phyloP scores from a whole-genome alignment of 768 basidiomycete genomes.

The Lactarius trivialis region DNA sequence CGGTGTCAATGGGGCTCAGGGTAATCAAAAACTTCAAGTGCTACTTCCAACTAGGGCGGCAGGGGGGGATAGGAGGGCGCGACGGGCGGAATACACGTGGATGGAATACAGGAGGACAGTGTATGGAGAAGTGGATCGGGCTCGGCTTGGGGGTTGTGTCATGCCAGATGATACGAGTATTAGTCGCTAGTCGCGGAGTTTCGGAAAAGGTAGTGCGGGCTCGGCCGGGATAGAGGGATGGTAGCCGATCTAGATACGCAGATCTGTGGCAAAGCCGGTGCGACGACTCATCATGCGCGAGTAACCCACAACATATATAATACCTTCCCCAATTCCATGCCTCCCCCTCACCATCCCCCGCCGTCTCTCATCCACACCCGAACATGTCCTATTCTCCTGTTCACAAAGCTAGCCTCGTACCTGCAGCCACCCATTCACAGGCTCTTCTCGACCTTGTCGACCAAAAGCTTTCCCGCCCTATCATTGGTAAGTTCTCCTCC shows the following conservation, averaged over 20 bases:
- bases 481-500: conserved; percentile 51
- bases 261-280: background rate
- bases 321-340: background rate
- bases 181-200: conserved; percentile 7
- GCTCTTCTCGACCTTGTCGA: conserved; percentile 64
- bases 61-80: background rate
- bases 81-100: conserved; percentile 8
- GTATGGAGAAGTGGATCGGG: conserved; percentile 1
- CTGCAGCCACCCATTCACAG: conserved; percentile 55
- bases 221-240: conserved; percentile 7
- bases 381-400: conserved; percentile 31
- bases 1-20: background rate
- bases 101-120: background rate
- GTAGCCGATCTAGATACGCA: conserved; percentile 1
- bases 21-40: background rate
- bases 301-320: conserved; percentile 28
- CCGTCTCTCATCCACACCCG: conserved; percentile 9
- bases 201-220: conserved; percentile 1
- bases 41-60: background rate
- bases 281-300: background rate
- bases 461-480: conserved; percentile 49
- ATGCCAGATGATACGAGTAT: background rate
- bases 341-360: conserved; percentile 18
- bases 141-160: conserved; percentile 6
- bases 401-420: conserved; percentile 51